Evolutionary conservation across 768 basidiomycete species (phyloP).

Genomic region (Boletus reticuloceps): DNA sequence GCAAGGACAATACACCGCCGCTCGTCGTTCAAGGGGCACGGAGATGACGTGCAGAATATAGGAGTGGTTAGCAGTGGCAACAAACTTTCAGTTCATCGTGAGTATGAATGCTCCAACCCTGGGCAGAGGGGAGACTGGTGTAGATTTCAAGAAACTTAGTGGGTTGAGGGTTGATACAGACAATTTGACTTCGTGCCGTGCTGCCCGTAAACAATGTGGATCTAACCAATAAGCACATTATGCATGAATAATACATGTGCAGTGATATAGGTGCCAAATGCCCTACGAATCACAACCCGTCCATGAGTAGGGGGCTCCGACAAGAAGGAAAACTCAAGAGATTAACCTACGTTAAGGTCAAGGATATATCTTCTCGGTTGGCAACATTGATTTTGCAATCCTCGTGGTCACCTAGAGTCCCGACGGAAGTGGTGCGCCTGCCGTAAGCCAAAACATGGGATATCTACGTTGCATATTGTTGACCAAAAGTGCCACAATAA

Average conservation of each 20-base stretch:
- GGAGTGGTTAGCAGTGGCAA: constrained; percentile 1
- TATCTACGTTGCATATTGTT: constrained; percentile 52
- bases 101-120: constrained; percentile 18
- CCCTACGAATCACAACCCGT: neutral
- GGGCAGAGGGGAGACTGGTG: constrained; percentile 28
- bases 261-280: neutral
- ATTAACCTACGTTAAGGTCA: constrained; percentile 6
- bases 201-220: neutral
- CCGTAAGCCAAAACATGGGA: constrained; percentile 43
- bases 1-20: constrained; percentile 8
- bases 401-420: neutral
- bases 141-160: constrained; percentile 11
- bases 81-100: constrained; percentile 3
- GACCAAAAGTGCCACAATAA: constrained; percentile 43
- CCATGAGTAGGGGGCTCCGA: constrained; percentile 4
- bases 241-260: neutral
- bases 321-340: neutral
- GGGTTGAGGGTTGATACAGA: constrained; percentile 29
- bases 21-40: constrained; percentile 13
- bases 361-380: neutral
- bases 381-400: neutral
- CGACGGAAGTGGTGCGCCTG: constrained; percentile 1
- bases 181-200: constrained; percentile 17
- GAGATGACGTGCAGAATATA: constrained; percentile 7
- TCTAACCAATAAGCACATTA: neutral